Base-by-base conservation (phyloP, 2,329 filamentous ascomycete genomes). In the Cadophora sp. region DNA sequence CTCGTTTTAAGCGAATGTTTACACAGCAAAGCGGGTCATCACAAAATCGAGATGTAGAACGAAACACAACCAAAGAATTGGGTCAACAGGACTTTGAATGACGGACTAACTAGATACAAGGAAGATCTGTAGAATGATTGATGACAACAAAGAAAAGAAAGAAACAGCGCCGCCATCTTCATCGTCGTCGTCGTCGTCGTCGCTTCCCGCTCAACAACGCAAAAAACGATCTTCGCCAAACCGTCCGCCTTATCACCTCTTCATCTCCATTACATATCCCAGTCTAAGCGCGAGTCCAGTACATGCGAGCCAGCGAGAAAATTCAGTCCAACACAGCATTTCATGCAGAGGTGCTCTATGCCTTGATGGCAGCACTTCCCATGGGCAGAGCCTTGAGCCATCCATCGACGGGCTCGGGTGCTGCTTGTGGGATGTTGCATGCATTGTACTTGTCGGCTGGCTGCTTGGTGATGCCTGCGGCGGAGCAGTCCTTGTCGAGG, bases 401-500 rank as follows among this genome's bases (percentile, higher is more conserved):
- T 74, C 82, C 84, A 64, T 85, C 83, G 65, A 86, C 83, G 11
- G 79, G 70, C 77, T 86, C 84, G 50, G 81, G 80, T 26, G 83
- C 81, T 73, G 83, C 80, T 74, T 85, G 84, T 31, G 78, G 65
- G 67, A 81, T 77, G 64, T 77, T 81, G 80, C 83, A 85, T 56
- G 82, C 76, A 71, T 81, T 84, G 80, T 84, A 84, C 68, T 76
- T 72, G 53, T 79, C 80, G 22, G 83, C 77, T 37, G 78, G 74
- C 77, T 84, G 83, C 58, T 79, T 80, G 61, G 79, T 81, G 76
- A 85, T 79, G 27, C 76, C 74, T 46, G 80, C 73, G 74, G 83
- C 75, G 1, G 86, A 81, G 81, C 94, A 97, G 78, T 94, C 92
- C 61, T 85, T 76, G 56, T 96, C 87, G 46, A 82, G 76, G 48